phyloP scores from a whole-genome alignment of 257 asterid species.

The Dorcoceras hygrometricum region DNA sequence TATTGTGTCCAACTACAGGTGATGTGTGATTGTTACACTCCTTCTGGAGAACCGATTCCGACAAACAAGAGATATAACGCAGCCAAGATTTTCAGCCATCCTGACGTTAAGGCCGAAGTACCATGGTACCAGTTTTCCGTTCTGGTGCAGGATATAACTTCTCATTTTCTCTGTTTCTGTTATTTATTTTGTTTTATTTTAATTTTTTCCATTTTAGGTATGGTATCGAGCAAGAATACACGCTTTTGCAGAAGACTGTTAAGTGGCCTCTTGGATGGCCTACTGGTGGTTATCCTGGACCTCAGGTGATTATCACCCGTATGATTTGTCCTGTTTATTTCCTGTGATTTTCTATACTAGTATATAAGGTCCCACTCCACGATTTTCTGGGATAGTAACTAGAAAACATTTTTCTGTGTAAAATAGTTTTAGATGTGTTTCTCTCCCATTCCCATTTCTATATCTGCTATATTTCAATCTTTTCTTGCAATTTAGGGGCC shows the following conservation, averaged over 20 bases:
- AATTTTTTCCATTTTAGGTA: constrained; percentile 29
- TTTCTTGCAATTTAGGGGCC: constrained; percentile 35
- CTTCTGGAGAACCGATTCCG: constrained; percentile 58
- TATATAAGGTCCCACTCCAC: too few species aligned
- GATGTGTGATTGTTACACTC: constrained; percentile 57
- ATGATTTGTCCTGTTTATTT: neutral
- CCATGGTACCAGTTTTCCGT: constrained; percentile 37
- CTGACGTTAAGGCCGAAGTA: constrained; percentile 41
- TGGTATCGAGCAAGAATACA: constrained; percentile 64
- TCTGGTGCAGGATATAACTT: neutral
- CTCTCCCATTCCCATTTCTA: neutral
- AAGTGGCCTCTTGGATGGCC: constrained; percentile 71
- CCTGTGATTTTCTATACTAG: too few species aligned
- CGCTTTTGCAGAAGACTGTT: constrained; percentile 46
- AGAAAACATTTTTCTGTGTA: too few species aligned
- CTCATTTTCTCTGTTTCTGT: neutral
- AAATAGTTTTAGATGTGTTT: too few species aligned
- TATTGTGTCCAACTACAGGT: constrained; percentile 29
- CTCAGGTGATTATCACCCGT: constrained; percentile 38
- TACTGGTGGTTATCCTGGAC: constrained; percentile 57
- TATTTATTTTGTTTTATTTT: neutral
- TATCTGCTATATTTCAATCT: neutral
- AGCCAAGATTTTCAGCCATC: constrained; percentile 47
- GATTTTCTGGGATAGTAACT: neutral
- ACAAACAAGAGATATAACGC: constrained; percentile 56